These are phyloP conservation scores for Chaetomium strumarium DNA, from an alignment of 2,329 filamentous ascomycete genomes.

Conservation along the genomic window DNA sequence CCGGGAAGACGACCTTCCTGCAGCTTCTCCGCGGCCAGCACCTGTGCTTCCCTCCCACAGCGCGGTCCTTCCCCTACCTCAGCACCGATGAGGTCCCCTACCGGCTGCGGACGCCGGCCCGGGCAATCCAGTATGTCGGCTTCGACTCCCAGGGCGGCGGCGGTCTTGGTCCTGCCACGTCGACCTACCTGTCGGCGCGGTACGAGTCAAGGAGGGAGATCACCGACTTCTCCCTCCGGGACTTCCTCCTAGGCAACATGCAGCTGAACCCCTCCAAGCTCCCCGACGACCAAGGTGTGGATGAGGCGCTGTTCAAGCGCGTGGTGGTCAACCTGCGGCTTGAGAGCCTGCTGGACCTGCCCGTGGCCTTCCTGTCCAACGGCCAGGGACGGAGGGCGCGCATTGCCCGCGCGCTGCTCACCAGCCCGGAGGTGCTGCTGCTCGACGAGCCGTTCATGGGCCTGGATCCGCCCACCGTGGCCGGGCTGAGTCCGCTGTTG, in stretches of 20 bases:
- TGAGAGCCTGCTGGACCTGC: constrained; percentile 64
- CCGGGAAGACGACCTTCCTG: constrained; percentile 77
- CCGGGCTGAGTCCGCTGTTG: constrained; percentile 65
- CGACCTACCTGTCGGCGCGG: constrained; percentile 78
- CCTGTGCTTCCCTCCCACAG: constrained; percentile 67
- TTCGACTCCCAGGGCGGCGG: constrained; percentile 69
- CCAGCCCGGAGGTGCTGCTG: constrained; percentile 71
- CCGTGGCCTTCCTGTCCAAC: constrained; percentile 86
- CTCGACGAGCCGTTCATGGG: constrained; percentile 97
- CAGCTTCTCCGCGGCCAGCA: constrained; percentile 71
- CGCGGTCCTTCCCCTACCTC: constrained; percentile 74
- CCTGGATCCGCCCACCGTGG: constrained; percentile 76
- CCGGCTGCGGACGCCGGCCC: constrained; percentile 51
- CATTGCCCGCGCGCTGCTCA: constrained; percentile 80
- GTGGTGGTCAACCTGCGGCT: constrained; percentile 68
- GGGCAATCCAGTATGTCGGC: constrained; percentile 82
- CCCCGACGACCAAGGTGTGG: constrained; percentile 43
- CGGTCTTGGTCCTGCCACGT: constrained; percentile 48
- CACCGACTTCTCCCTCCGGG: constrained; percentile 76
- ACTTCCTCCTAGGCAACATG: constrained; percentile 78
- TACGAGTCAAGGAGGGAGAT: constrained; percentile 85
- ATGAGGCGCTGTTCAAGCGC: constrained; percentile 47
- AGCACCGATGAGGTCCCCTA: constrained; percentile 53
- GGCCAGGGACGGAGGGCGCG: constrained; percentile 82
- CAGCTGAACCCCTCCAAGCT: constrained; percentile 68